A percentile compares a stretch with the other conserved stretches of the same genome.
These are phyloP conservation scores for Zea luxurians DNA, from an alignment of 176 grass and related monocot genomes.

Conservation along the genomic window DNA sequence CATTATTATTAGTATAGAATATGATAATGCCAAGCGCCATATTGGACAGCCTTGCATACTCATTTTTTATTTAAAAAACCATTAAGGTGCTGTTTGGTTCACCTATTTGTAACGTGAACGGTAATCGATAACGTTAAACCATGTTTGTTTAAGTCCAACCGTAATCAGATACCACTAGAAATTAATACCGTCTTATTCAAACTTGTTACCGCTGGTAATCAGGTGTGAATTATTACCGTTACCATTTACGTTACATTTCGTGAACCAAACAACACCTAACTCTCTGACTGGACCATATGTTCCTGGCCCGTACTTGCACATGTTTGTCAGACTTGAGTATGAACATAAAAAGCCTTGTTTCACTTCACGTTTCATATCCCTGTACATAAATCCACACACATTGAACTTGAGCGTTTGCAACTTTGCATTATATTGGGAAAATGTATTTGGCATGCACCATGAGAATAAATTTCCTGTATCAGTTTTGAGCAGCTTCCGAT, in stretches of 20 bases:
- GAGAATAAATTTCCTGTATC: background rate
- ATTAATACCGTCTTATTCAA: too few species aligned
- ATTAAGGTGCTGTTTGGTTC: background rate
- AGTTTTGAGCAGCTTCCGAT: slow-evolving; percentile 15
- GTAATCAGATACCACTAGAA: too few species aligned
- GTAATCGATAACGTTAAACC: too few species aligned
- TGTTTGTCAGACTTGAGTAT: background rate
- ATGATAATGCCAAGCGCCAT: background rate
- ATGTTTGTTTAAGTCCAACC: too few species aligned
- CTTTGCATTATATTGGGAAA: slow-evolving; percentile 6
- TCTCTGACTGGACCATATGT: background rate
- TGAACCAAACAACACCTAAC: too few species aligned
- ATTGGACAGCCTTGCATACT: background rate
- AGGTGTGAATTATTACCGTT: too few species aligned
- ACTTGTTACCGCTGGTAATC: too few species aligned
- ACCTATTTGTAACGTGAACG: too few species aligned
- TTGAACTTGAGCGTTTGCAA: background rate
- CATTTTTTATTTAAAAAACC: background rate
- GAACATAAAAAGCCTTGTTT: background rate
- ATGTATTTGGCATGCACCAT: slow-evolving; percentile 9
- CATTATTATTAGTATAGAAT: background rate
- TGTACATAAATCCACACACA: background rate
- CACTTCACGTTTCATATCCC: slow-evolving; percentile 4
- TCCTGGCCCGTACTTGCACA: background rate
- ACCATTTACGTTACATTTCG: too few species aligned